These are phyloP conservation scores for Crocinoboletus sp. DNA, from an alignment of 1,284 basidiomycete species.

Conservation along the genomic window DNA sequence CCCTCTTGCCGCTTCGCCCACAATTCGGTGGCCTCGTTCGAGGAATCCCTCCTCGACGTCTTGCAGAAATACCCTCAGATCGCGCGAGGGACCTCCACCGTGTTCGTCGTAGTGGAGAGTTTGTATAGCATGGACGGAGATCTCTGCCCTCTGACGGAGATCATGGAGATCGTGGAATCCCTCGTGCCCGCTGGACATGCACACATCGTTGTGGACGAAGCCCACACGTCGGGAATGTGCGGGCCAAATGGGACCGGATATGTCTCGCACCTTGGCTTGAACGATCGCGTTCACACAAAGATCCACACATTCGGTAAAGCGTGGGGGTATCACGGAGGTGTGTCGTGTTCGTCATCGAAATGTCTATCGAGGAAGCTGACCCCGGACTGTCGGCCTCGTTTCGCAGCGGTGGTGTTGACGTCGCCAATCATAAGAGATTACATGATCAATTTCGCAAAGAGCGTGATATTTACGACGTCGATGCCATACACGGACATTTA, in stretches of 20 bases:
- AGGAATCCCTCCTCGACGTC: constrained; percentile 25
- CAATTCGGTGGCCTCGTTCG: constrained; percentile 37
- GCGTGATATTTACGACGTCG: constrained; percentile 52
- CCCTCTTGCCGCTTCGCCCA: constrained; percentile 41
- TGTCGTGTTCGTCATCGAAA: constrained; percentile 21
- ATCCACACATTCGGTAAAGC: constrained; percentile 55
- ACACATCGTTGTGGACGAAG: constrained; percentile 49
- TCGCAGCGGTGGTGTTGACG: constrained; percentile 47
- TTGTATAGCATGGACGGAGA: constrained; percentile 68
- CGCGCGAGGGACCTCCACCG: constrained; percentile 31
- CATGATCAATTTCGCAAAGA: constrained; percentile 58
- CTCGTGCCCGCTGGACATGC: constrained; percentile 32
- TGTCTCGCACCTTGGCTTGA: constrained; percentile 32
- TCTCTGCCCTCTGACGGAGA: constrained; percentile 44
- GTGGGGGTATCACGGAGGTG: constrained; percentile 70
- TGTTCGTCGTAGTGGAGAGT: constrained; percentile 51
- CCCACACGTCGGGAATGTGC: constrained; percentile 45
- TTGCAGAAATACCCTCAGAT: constrained; percentile 22
- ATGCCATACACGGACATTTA: constrained; percentile 44
- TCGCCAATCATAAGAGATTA: constrained; percentile 45
- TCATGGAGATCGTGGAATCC: constrained; percentile 36
- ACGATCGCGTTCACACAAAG: constrained; percentile 38
- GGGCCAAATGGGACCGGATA: constrained; percentile 46
- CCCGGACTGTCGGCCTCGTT: neutral
- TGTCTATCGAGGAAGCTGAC: neutral